A percentile compares a stretch with the other conserved stretches of the same genome.
Conservation (phyloP, 768 basidiomycete genomes). For the Phallus indusiatus region DNA sequence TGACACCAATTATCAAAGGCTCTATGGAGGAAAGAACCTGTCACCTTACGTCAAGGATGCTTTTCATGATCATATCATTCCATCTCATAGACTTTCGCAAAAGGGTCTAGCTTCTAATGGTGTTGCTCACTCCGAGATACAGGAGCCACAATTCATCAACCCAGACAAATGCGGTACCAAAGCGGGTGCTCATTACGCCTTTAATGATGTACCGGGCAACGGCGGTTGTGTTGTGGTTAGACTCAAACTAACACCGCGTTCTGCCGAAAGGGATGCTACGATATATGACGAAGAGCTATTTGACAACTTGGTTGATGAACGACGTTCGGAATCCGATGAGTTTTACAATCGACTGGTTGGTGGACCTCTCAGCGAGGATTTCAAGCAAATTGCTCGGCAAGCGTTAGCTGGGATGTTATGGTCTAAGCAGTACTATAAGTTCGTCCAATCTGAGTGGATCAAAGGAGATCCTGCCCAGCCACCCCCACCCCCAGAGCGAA, state of each 20-base stretch:
- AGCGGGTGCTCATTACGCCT: slow-evolving; percentile 84
- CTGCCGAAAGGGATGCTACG: slow-evolving; percentile 65
- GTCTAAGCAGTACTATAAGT: slow-evolving; percentile 97
- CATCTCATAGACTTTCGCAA: slow-evolving; percentile 62
- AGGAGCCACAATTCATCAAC: slow-evolving; percentile 59
- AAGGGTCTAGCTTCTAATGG: slow-evolving; percentile 13
- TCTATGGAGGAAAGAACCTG: slow-evolving; percentile 83
- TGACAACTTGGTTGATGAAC: slow-evolving; percentile 82
- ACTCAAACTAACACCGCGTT: slow-evolving; percentile 77
- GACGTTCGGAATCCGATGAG: slow-evolving; percentile 90
- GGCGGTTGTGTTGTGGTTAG: slow-evolving; percentile 95
- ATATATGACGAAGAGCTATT: slow-evolving; percentile 84
- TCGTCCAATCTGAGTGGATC: slow-evolving; percentile 94
- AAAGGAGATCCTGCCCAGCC: slow-evolving; percentile 94
- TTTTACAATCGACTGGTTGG: slow-evolving; percentile 78
- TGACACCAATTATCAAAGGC: slow-evolving; percentile 87
- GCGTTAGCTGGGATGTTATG: slow-evolving; percentile 95
- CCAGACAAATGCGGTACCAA: slow-evolving; percentile 87
- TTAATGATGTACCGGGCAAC: slow-evolving; percentile 75
- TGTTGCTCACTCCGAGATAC: slow-evolving; percentile 41
- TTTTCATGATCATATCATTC: slow-evolving; percentile 96
- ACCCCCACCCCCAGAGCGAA: slow-evolving; percentile 83
- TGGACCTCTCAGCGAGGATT: slow-evolving; percentile 83
- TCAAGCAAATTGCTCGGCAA: slow-evolving; percentile 94
- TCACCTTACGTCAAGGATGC: slow-evolving; percentile 88